Evolutionary conservation across 495 filamentous ascomycete species (phyloP).

Genomic region (Tuber microsphaerosporum): DNA sequence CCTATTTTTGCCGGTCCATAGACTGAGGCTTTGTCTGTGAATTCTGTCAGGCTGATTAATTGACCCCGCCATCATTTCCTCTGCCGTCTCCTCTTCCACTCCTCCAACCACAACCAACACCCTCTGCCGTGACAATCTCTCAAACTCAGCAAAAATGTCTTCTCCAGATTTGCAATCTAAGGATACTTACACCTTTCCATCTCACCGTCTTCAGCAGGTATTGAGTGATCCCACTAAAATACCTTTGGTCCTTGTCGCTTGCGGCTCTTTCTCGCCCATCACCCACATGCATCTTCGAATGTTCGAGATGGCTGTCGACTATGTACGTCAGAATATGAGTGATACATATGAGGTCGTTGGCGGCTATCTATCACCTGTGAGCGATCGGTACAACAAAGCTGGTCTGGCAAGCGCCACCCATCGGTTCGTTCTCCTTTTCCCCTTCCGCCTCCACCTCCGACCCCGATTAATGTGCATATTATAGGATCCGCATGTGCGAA

Average conservation of each 20-base stretch:
- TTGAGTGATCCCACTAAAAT: slow-evolving; percentile 64
- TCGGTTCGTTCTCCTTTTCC: slow-evolving; percentile 47
- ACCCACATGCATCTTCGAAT: slow-evolving; percentile 86
- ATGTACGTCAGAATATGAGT: slow-evolving; percentile 55
- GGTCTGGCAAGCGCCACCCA: slow-evolving; percentile 71
- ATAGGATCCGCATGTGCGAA: slow-evolving; percentile 59
- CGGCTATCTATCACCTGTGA: slow-evolving; percentile 72
- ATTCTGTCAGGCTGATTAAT: neutral
- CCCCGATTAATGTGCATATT: neutral
- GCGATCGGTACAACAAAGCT: slow-evolving; percentile 85
- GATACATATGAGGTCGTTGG: slow-evolving; percentile 80
- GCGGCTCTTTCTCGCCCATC: slow-evolving; percentile 81
- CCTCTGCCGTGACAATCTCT: neutral
- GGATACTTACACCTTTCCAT: slow-evolving; percentile 61
- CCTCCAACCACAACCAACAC: neutral
- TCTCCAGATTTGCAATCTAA: neutral
- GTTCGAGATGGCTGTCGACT: slow-evolving; percentile 87
- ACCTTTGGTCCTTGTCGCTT: slow-evolving; percentile 76
- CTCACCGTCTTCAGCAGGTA: slow-evolving; percentile 58
- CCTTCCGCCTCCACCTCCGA: neutral
- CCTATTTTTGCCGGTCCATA: neutral
- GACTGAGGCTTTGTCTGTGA: neutral
- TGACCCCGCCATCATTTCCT: neutral
- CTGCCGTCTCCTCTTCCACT: neutral
- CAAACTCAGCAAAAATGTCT: slow-evolving; percentile 16